Conservation (phyloP, 2,329 filamentous ascomycete species). For the Colletotrichum karsti region DNA sequence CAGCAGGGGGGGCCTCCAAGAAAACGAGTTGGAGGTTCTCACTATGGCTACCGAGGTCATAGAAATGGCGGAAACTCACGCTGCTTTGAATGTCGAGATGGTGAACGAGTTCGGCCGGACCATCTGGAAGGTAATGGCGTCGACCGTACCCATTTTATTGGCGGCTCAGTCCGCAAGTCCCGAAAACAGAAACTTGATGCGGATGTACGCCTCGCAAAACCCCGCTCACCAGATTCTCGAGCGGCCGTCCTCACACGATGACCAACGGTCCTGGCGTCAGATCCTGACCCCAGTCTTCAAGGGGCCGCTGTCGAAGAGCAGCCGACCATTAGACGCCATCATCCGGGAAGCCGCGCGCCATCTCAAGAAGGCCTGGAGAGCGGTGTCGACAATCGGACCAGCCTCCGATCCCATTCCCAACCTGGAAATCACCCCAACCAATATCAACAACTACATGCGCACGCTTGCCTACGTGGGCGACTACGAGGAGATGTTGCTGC, state of each 20-base stretch:
- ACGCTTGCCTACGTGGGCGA: constrained; percentile 70
- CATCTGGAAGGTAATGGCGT: constrained; percentile 24
- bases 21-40: constrained; percentile 1
- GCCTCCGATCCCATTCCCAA: neutral
- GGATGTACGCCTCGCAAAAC: neutral
- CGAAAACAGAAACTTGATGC: neutral
- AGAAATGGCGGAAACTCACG: neutral
- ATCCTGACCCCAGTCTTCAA: neutral
- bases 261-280: neutral
- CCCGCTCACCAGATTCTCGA: neutral
- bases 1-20: neutral
- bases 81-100: constrained; percentile 24
- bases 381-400: neutral
- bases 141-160: constrained; percentile 36
- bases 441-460: constrained; percentile 64
- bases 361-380: constrained; percentile 13
- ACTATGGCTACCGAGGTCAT: constrained; percentile 8
- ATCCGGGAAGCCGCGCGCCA: neutral
- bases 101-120: constrained; percentile 27
- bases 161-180: constrained; percentile 35
- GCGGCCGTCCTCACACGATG: neutral
- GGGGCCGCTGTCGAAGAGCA: neutral
- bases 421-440: constrained; percentile 46
- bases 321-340: neutral
- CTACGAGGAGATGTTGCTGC: constrained; percentile 61